These are phyloP conservation scores for Eutrema heterophyllum DNA, from an alignment of 345 rosid genomes.

Conservation along the genomic window DNA sequence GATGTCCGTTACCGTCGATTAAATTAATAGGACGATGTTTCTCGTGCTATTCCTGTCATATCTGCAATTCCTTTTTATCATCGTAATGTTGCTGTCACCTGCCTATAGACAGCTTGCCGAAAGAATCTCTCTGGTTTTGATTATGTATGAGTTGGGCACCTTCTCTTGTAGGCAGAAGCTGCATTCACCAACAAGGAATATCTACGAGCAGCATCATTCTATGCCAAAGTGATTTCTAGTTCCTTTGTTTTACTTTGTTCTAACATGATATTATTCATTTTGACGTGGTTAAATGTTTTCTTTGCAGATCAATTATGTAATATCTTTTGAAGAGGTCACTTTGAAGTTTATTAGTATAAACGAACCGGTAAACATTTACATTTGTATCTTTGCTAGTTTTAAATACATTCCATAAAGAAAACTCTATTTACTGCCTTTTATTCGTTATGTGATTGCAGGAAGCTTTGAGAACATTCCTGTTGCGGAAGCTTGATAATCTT, in stretches of 20 bases:
- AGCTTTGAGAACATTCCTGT: slow-evolving; percentile 89
- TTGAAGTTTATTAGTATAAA: slow-evolving; percentile 81
- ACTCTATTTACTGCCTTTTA: not conserved
- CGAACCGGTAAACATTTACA: slow-evolving; percentile 58
- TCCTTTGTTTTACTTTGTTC: slow-evolving; percentile 9
- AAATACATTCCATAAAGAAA: not conserved
- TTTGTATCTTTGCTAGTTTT: not conserved
- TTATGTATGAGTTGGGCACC: slow-evolving; percentile 28
- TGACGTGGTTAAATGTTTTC: slow-evolving; percentile 19
- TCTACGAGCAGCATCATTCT: slow-evolving; percentile 91
- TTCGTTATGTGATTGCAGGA: slow-evolving; percentile 56
- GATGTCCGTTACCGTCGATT: not conserved
- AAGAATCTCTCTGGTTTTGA: slow-evolving; percentile 15
- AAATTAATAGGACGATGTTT: slow-evolving; percentile 1
- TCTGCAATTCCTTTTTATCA: not conserved
- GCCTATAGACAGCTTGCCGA: not conserved
- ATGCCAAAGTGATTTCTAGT: slow-evolving; percentile 66
- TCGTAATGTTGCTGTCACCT: not conserved
- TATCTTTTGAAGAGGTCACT: slow-evolving; percentile 96
- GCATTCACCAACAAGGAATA: slow-evolving; percentile 84
- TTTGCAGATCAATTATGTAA: slow-evolving; percentile 72
- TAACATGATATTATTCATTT: slow-evolving; percentile 9
- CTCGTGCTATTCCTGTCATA: not conserved
- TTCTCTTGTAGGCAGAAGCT: slow-evolving; percentile 81
- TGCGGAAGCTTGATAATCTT: slow-evolving; percentile 94